Evolutionary conservation across 1,284 basidiomycete species (phyloP).

Genomic region (Trichosporon sp.): DNA sequence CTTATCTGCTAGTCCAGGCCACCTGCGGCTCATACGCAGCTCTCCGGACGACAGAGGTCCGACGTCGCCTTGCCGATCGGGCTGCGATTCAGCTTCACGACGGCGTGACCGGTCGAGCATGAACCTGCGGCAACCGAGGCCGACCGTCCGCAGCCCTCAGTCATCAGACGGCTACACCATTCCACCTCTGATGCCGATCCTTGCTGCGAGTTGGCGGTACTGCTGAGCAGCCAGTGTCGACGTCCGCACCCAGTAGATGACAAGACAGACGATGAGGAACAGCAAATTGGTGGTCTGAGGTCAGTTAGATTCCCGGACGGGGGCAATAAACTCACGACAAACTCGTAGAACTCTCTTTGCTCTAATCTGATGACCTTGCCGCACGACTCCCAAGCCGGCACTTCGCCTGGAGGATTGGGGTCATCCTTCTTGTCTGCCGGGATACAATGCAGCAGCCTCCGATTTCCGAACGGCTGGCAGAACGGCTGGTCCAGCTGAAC

Average conservation of each 20-base stretch:
- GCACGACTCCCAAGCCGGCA: constrained; percentile 81
- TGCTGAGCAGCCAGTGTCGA: constrained; percentile 64
- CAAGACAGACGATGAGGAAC: constrained; percentile 62
- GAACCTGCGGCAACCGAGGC: too few relatives aligned
- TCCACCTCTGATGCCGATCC: constrained; percentile 55
- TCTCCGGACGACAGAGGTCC: too few relatives aligned
- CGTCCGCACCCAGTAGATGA: constrained; percentile 62
- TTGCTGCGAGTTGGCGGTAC: constrained; percentile 71
- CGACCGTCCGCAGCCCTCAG: too few relatives aligned
- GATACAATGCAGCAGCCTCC: constrained; percentile 73
- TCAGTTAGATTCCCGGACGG: not conserved
- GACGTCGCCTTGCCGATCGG: too few relatives aligned
- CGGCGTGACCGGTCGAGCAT: too few relatives aligned
- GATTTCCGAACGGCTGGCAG: constrained; percentile 84
- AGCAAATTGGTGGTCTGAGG: constrained; percentile 58
- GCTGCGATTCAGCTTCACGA: too few relatives aligned
- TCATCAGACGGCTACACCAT: not conserved
- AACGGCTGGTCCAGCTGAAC: constrained; percentile 71
- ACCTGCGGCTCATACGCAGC: too few relatives aligned
- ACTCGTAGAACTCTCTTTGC: constrained; percentile 78
- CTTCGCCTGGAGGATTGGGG: constrained; percentile 49
- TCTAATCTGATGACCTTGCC: constrained; percentile 72
- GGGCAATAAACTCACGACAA: constrained; percentile 56
- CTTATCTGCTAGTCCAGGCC: too few relatives aligned
- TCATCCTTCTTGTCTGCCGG: constrained; percentile 38